phyloP scores from a whole-genome alignment of 495 filamentous ascomycete species.

The Xylaria sp. region DNA sequence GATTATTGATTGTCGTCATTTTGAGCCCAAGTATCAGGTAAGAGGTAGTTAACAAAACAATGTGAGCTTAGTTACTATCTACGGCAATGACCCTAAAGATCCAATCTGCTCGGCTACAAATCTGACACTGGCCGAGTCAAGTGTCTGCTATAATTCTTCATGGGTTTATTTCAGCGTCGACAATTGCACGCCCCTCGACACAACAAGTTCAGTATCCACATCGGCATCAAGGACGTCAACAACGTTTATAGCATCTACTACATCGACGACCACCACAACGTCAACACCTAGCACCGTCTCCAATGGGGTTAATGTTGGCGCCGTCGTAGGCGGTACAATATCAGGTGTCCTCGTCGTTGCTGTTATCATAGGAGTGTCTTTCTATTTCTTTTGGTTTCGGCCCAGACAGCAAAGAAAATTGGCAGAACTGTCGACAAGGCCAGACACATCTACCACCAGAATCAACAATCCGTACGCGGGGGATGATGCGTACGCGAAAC shows the following conservation, averaged over 20 bases:
- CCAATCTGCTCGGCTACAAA: slow-evolving; percentile 17
- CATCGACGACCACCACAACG: slow-evolving; percentile 10
- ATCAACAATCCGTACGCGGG: not conserved
- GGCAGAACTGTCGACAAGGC: not conserved
- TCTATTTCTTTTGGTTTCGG: slow-evolving; percentile 24
- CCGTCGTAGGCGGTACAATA: slow-evolving; percentile 19
- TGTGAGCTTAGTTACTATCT: slow-evolving; percentile 25
- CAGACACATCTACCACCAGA: not conserved
- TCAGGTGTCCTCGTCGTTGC: slow-evolving; percentile 11
- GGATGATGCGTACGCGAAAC: not conserved
- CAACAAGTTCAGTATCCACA: not conserved
- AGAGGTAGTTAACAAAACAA: slow-evolving; percentile 15
- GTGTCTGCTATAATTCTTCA: slow-evolving; percentile 9
- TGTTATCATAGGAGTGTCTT: not conserved
- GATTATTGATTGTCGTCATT: not conserved
- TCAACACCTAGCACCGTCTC: not conserved
- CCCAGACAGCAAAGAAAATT: slow-evolving; percentile 8
- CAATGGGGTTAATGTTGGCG: slow-evolving; percentile 6
- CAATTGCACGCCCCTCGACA: not conserved
- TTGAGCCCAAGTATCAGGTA: not conserved
- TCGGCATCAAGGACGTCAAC: not conserved
- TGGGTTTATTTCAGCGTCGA: slow-evolving; percentile 25
- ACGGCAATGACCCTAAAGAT: slow-evolving; percentile 19
- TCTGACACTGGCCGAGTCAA: not conserved
- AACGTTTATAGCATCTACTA: not conserved